Conservation (phyloP, 108 stramenopile genomes). For the Cyclotella sp. region DNA sequence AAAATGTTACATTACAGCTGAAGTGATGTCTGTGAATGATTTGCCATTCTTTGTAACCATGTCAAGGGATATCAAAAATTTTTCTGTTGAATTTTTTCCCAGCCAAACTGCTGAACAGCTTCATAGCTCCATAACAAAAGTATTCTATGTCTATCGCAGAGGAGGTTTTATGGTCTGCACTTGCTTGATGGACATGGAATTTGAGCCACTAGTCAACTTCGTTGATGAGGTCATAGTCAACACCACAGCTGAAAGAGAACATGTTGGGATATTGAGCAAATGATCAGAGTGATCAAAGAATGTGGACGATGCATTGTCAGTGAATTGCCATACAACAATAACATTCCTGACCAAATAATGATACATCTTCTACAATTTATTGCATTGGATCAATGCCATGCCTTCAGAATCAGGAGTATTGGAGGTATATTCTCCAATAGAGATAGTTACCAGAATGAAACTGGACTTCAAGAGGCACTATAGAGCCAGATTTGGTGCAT, state of each 20-base stretch:
- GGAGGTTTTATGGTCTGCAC: slow-evolving; percentile 20
- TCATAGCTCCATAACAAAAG: no score
- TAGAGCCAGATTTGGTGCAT: neutral
- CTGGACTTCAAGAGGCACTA: slow-evolving; percentile 11
- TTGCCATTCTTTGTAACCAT: neutral
- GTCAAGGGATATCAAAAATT: no score
- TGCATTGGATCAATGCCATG: slow-evolving; percentile 31
- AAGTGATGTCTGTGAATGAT: slow-evolving; percentile 23
- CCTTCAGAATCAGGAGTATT: slow-evolving; percentile 37
- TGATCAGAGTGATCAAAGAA: slow-evolving; percentile 22
- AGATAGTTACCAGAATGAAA: neutral
- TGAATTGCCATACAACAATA: slow-evolving; percentile 4
- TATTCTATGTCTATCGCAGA: slow-evolving; percentile 1
- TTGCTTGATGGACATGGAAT: slow-evolving; percentile 23
- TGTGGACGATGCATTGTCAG: slow-evolving; percentile 1
- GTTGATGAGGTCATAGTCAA: neutral
- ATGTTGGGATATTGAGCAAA: slow-evolving; percentile 1
- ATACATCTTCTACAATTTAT: slow-evolving; percentile 20
- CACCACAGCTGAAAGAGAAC: slow-evolving; percentile 32
- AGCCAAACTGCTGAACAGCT: neutral
- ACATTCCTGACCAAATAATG: slow-evolving; percentile 4
- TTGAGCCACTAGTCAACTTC: neutral
- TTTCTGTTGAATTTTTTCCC: neutral
- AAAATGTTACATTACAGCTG: slow-evolving; percentile 7
- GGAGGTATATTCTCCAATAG: neutral